Percentiles rank a stretch among this genome's conserved stretches.
These are phyloP conservation scores for Leishmania turanica DNA, from an alignment of 208 protist genomes.

Conservation along the genomic window DNA sequence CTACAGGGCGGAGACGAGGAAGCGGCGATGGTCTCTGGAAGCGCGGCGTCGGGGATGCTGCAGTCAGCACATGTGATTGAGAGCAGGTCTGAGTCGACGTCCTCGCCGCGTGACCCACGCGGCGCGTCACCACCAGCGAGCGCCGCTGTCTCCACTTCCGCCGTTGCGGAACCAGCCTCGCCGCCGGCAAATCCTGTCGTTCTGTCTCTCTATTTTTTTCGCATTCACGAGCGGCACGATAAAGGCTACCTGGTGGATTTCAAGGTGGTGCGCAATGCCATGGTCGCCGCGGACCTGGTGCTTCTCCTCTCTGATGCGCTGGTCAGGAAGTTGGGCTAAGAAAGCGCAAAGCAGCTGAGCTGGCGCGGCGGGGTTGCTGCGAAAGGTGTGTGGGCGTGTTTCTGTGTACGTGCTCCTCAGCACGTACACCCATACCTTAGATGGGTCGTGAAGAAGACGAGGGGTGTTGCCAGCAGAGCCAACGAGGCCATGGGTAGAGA, in stretches of 20 bases:
- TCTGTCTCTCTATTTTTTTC: constrained; percentile 74
- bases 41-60: neutral
- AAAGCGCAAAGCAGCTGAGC: neutral
- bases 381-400: neutral
- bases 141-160: neutral
- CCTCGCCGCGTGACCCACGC: neutral
- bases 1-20: constrained; percentile 13
- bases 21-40: neutral
- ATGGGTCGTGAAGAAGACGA: too few relatives aligned
- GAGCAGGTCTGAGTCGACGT: neutral
- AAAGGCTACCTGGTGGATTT: constrained; percentile 81
- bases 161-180: neutral
- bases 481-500: neutral
- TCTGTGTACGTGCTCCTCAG: neutral
- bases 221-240: constrained; percentile 85
- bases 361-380: neutral
- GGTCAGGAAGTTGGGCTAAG: constrained; percentile 40
- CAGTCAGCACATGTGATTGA: neutral
- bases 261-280: constrained; percentile 56
- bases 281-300: constrained; percentile 69
- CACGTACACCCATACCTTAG: neutral
- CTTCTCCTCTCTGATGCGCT: constrained; percentile 55
- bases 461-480: too few relatives aligned
- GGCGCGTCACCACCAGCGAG: neutral
- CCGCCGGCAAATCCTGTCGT: constrained; percentile 38